Conservation (phyloP, 1,284 basidiomycete species). For the Ustilago tritici region DNA sequence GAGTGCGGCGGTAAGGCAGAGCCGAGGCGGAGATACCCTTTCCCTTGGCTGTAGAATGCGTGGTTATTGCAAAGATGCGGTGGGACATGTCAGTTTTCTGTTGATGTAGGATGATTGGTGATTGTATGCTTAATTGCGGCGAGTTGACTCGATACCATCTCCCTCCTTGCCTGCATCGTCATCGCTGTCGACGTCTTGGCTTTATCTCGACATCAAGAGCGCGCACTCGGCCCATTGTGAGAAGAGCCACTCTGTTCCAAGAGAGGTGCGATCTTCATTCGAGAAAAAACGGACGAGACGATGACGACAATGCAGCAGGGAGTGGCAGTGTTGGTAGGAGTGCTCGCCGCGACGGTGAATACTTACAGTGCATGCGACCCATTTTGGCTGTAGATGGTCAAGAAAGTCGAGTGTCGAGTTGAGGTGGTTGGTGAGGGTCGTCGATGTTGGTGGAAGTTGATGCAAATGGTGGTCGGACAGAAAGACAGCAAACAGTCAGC, state of each 20-base stretch:
- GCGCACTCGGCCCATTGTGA: neutral
- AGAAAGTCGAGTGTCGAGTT: conserved; percentile 18
- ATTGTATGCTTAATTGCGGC: conserved; percentile 3
- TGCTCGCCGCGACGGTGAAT: conserved; percentile 31
- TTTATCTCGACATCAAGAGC: neutral
- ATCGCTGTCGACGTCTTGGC: neutral
- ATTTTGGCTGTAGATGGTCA: conserved; percentile 60
- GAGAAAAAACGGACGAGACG: neutral
- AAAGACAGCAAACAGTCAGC: conserved; percentile 63
- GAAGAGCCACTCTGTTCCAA: neutral
- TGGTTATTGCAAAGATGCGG: neutral
- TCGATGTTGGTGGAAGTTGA: conserved; percentile 9
- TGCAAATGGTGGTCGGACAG: conserved; percentile 36
- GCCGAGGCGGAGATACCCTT: conserved; percentile 80
- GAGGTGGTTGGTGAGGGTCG: conserved; percentile 3
- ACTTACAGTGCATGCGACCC: conserved; percentile 70
- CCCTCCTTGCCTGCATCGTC: neutral
- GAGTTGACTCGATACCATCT: conserved; percentile 9
- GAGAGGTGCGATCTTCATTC: neutral
- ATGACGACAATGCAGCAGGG: conserved; percentile 6
- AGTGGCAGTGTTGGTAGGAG: neutral
- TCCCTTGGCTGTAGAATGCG: conserved; percentile 61
- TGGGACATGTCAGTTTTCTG: conserved; percentile 13
- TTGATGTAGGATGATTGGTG: neutral
- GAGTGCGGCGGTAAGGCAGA: conserved; percentile 94